Conservation (phyloP, 208 protist genomes). For the Trypanosoma congolense region DNA sequence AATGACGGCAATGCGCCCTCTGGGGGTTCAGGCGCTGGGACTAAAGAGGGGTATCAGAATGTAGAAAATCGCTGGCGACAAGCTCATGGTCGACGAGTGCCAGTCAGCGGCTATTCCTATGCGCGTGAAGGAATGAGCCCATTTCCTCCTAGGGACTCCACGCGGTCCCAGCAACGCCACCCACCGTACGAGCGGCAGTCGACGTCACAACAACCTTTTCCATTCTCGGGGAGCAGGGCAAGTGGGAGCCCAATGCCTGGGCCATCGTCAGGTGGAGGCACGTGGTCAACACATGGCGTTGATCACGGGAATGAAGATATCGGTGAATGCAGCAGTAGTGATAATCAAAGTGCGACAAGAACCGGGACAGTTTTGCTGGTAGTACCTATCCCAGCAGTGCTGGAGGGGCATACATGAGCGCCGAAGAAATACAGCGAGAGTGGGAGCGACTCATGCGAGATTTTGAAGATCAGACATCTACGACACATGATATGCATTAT, state of each 20-base stretch:
- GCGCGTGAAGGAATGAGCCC: background rate
- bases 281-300: background rate
- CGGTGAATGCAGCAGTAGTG: background rate
- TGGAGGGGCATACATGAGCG: constrained; percentile 10
- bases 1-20: background rate
- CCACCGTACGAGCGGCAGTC: constrained; percentile 11
- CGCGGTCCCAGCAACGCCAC: background rate
- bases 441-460: constrained; percentile 26
- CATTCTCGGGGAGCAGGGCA: background rate
- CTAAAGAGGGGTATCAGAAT: constrained; percentile 7
- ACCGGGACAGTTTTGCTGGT: constrained; percentile 2
- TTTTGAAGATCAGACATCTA: constrained; percentile 16
- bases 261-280: background rate
- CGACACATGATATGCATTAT: background rate
- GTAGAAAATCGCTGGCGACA: constrained; percentile 46
- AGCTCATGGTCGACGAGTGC: constrained; percentile 58
- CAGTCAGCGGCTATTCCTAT: constrained; percentile 55
- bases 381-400: constrained; percentile 7
- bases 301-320: background rate
- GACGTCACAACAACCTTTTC: background rate
- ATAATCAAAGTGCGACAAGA: constrained; percentile 5
- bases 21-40: background rate
- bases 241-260: background rate
- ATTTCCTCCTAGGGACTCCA: background rate
- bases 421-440: constrained; percentile 15